phyloP scores from a whole-genome alignment of 2,329 filamentous ascomycete species.

The Cercospora janseana region DNA sequence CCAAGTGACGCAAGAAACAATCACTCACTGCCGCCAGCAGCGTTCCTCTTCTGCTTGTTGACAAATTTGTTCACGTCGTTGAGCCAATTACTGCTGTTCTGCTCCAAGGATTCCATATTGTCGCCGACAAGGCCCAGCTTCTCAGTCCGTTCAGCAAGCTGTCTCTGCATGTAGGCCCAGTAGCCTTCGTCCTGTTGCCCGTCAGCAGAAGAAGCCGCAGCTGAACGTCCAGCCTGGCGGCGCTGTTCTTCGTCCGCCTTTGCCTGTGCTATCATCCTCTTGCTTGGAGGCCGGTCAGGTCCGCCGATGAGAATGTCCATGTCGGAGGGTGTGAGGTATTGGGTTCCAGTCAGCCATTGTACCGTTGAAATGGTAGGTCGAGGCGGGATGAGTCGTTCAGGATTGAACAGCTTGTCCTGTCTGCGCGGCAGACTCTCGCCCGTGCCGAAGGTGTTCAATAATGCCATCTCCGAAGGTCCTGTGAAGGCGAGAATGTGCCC shows the following conservation, averaged over 20 bases:
- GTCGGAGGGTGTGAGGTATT: slow-evolving; percentile 81
- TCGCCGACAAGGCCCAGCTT: slow-evolving; percentile 80
- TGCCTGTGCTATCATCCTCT: slow-evolving; percentile 79
- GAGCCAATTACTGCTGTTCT: slow-evolving; percentile 78
- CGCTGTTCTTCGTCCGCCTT: slow-evolving; percentile 68
- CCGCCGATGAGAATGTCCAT: slow-evolving; percentile 90
- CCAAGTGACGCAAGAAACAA: not conserved
- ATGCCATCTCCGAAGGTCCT: slow-evolving; percentile 78
- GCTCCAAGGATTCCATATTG: slow-evolving; percentile 76
- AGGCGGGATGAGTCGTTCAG: slow-evolving; percentile 67
- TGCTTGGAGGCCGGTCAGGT: slow-evolving; percentile 80
- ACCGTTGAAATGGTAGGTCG: slow-evolving; percentile 92
- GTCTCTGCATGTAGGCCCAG: slow-evolving; percentile 77
- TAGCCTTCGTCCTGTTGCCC: slow-evolving; percentile 58
- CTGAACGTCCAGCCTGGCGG: slow-evolving; percentile 39
- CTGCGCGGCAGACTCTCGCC: slow-evolving; percentile 58
- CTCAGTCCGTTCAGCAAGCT: slow-evolving; percentile 88
- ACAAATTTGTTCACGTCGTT: slow-evolving; percentile 87
- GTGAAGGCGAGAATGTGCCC: slow-evolving; percentile 87
- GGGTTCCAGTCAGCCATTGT: slow-evolving; percentile 95
- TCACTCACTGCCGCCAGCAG: slow-evolving; percentile 62
- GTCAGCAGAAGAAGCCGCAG: slow-evolving; percentile 33
- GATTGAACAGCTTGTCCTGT: slow-evolving; percentile 77
- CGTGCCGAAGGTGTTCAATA: slow-evolving; percentile 82
- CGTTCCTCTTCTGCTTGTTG: slow-evolving; percentile 79